Percentiles rank a stretch among this genome's conserved stretches.
Evolutionary conservation across 129 eudicot genomes (phyloP).

Genomic region (Kitagawia praeruptora): DNA sequence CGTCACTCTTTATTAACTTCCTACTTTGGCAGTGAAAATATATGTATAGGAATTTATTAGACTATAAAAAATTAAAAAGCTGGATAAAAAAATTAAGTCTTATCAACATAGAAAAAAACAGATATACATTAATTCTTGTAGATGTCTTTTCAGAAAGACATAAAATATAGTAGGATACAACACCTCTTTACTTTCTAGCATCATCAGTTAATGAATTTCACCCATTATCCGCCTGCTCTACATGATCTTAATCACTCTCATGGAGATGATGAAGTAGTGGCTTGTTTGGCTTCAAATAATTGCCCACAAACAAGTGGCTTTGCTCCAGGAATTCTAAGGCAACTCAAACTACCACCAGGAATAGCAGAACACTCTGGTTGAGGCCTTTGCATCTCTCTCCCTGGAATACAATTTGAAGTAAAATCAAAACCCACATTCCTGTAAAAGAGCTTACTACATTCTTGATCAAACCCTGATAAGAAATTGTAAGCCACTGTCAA

Average conservation of each 20-base stretch:
- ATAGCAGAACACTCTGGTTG: conserved; percentile 58
- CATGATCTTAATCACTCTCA: conserved; percentile 12
- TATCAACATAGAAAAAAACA: conserved; percentile 27
- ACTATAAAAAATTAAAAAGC: not conserved
- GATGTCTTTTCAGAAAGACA: conserved; percentile 7
- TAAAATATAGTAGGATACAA: not conserved
- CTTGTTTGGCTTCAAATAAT: conserved; percentile 27
- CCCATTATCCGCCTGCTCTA: conserved; percentile 15
- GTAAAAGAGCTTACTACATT: conserved; percentile 41
- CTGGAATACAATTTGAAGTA: conserved; percentile 79
- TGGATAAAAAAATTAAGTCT: conserved; percentile 1
- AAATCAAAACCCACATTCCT: conserved; percentile 79
- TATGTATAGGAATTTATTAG: not conserved
- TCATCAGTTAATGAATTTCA: conserved; percentile 26
- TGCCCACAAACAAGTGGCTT: conserved; percentile 75
- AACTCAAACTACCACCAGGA: conserved; percentile 59
- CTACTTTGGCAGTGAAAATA: not conserved
- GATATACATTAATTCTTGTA: conserved; percentile 12
- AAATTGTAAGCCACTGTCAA: conserved; percentile 80
- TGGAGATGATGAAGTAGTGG: conserved; percentile 24
- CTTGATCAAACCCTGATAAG: conserved; percentile 69
- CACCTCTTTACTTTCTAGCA: conserved; percentile 11
- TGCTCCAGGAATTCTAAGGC: conserved; percentile 60
- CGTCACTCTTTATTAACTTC: not conserved
- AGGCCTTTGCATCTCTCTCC: conserved; percentile 74